phyloP scores from a whole-genome alignment of 352 stramenopile genomes.

The Phytophthora meadii region DNA sequence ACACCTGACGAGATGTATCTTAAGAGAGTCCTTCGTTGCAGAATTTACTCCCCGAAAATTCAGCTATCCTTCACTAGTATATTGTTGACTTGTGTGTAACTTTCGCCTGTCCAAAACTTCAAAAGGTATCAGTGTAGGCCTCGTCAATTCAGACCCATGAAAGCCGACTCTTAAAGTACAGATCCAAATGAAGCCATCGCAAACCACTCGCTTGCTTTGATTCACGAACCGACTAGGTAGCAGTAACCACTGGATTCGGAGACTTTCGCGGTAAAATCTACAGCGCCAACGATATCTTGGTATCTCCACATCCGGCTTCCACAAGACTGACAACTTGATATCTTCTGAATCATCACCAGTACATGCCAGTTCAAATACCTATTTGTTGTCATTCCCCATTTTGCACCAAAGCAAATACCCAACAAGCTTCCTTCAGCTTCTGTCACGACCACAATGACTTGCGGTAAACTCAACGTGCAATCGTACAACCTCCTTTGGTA shows the following conservation, averaged over 20 bases:
- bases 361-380: too few relatives aligned
- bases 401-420: not conserved
- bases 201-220: constrained; percentile 2
- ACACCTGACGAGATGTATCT: not conserved
- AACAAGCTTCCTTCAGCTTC: not conserved
- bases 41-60: too few relatives aligned
- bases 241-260: constrained; percentile 3
- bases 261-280: not conserved
- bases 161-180: too few relatives aligned
- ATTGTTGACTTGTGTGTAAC: too few relatives aligned
- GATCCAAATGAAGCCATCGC: not conserved
- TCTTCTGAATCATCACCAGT: not conserved
- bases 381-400: not conserved
- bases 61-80: too few relatives aligned
- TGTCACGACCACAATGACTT: constrained; percentile 19
- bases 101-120: too few relatives aligned
- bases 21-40: too few relatives aligned
- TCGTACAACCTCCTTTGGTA: constrained; percentile 32
- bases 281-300: not conserved
- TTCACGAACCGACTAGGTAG: constrained; percentile 1
- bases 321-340: not conserved
- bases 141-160: too few relatives aligned
- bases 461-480: constrained; percentile 23
- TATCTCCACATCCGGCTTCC: constrained; percentile 8
- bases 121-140: too few relatives aligned